Conservation (phyloP, 2,329 filamentous ascomycete genomes). For the Penicillium rolfsii region DNA sequence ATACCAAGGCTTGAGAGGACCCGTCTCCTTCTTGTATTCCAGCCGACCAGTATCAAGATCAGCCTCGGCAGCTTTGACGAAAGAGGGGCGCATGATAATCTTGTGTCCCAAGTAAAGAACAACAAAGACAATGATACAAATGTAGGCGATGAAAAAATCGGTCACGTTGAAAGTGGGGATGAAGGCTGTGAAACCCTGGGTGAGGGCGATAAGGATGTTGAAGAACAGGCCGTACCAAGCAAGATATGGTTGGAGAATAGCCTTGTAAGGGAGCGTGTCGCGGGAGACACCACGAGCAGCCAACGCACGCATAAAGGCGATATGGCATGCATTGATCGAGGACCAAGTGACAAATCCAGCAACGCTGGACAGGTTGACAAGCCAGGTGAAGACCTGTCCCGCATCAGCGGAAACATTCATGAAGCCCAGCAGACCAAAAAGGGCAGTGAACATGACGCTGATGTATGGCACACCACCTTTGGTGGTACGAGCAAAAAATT, state of each 20-base stretch:
- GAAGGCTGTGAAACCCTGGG: conserved; percentile 70
- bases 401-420: conserved; percentile 68
- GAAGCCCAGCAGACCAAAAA: conserved; percentile 67
- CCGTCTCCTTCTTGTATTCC: conserved; percentile 37
- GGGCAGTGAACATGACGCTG: conserved; percentile 48
- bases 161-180: conserved; percentile 61
- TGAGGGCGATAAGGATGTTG: conserved; percentile 65
- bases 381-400: conserved; percentile 58
- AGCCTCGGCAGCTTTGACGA: conserved; percentile 44
- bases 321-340: conserved; percentile 57
- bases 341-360: conserved; percentile 42
- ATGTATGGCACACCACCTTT: conserved; percentile 48
- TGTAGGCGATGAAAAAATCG: conserved; percentile 66
- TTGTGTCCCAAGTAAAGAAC: conserved; percentile 65
- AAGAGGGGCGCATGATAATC: conserved; percentile 37
- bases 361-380: conserved; percentile 41
- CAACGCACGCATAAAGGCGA: conserved; percentile 65
- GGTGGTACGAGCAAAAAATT: conserved; percentile 46
- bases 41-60: conserved; percentile 50
- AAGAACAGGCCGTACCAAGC: conserved; percentile 69
- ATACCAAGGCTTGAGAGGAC: conserved; percentile 34
- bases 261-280: conserved; percentile 61
- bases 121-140: conserved; percentile 67
- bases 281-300: conserved; percentile 59
- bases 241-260: conserved; percentile 65